Conservation (phyloP, 1,284 basidiomycete genomes). For the Marasmius tenuissimus region DNA sequence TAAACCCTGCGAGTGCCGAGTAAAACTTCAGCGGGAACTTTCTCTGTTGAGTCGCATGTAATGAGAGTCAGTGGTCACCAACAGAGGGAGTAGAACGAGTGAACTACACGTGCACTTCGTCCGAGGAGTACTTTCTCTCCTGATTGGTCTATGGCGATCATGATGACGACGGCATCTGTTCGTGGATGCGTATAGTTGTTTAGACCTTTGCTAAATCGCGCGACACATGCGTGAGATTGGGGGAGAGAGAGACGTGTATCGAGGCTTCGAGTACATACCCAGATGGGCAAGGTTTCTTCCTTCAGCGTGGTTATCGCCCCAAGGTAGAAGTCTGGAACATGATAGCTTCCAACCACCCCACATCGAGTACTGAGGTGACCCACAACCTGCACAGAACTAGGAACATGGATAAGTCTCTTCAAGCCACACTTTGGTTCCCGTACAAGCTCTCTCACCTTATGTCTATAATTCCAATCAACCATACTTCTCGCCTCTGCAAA, state of each 20-base stretch:
- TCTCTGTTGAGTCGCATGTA: conserved; percentile 43
- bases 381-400: conserved; percentile 89
- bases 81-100: neutral
- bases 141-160: conserved; percentile 79
- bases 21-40: conserved; percentile 75
- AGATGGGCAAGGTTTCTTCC: conserved; percentile 64
- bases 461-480: conserved; percentile 88
- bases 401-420: conserved; percentile 8
- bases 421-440: no score
- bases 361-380: conserved; percentile 78
- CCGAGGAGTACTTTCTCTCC: conserved; percentile 87
- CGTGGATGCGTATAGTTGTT: conserved; percentile 90
- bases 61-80: neutral
- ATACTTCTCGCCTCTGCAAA: conserved; percentile 79
- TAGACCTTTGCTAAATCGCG: conserved; percentile 64
- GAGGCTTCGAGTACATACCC: conserved; percentile 39
- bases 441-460: conserved; percentile 54
- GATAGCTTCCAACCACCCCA: conserved; percentile 97
- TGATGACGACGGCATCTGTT: conserved; percentile 91
- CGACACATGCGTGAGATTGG: neutral
- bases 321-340: conserved; percentile 75
- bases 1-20: conserved; percentile 88
- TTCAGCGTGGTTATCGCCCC: conserved; percentile 55
- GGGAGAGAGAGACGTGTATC: conserved; percentile 6
- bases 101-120: conserved; percentile 60